Evolutionary conservation across 1,284 basidiomycete genomes (phyloP).

Genomic region (Golubevia sp.): DNA sequence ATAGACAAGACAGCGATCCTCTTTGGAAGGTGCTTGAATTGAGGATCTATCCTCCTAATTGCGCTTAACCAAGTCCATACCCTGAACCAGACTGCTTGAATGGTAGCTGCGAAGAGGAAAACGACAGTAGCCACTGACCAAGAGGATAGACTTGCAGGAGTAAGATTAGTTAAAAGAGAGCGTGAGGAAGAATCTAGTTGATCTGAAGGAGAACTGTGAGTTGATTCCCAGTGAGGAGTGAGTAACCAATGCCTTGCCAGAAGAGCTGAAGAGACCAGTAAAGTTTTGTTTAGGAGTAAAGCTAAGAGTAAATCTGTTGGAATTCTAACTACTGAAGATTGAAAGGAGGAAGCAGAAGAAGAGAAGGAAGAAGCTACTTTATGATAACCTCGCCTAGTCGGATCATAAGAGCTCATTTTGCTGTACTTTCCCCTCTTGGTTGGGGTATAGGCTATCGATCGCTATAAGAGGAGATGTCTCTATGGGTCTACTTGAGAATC

Average conservation of each 20-base stretch:
- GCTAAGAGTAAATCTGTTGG: constrained; percentile 53
- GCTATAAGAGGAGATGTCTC: too few relatives aligned
- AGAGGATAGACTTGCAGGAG: constrained; percentile 15
- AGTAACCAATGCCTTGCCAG: constrained; percentile 53
- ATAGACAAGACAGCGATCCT: constrained; percentile 30
- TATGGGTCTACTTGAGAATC: too few relatives aligned
- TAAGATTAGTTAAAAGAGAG: too few relatives aligned
- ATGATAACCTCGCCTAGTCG: too few relatives aligned
- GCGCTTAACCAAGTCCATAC: constrained; percentile 48
- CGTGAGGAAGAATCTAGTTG: background rate
- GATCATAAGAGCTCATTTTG: too few relatives aligned
- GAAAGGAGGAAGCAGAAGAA: too few relatives aligned
- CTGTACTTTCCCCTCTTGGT: too few relatives aligned
- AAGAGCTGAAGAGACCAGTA: constrained; percentile 50
- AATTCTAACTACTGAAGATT: constrained; percentile 19
- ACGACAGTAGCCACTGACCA: constrained; percentile 46
- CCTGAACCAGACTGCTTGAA: constrained; percentile 36
- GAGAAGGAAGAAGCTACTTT: too few relatives aligned
- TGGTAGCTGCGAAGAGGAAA: constrained; percentile 36
- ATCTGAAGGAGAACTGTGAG: constrained; percentile 5
- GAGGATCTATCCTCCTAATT: constrained; percentile 19
- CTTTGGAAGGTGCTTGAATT: constrained; percentile 22
- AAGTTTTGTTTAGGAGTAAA: constrained; percentile 51
- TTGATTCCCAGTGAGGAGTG: constrained; percentile 28
- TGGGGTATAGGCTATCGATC: too few relatives aligned